Evolutionary conservation across 257 asterid genomes (phyloP).

Genomic region (Solanum appendiculatum): DNA sequence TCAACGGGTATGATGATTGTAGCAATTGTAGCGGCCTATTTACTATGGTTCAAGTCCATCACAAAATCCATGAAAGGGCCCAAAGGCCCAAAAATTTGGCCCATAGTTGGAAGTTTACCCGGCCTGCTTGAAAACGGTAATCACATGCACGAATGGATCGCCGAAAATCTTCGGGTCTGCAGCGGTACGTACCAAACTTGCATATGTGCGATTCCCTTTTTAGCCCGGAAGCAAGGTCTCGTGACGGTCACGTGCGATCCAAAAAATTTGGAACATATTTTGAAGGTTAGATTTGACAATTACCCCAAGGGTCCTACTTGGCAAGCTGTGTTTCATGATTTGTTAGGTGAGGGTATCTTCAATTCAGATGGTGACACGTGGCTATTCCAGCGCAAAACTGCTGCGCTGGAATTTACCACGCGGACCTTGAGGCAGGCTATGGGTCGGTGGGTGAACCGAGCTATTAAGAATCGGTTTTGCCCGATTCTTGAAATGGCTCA

Average conservation of each 20-base stretch:
- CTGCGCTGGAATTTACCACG: constrained; percentile 56
- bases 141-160: constrained; percentile 57
- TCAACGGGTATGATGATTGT: constrained; percentile 23
- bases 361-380: constrained; percentile 66
- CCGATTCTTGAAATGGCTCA: constrained; percentile 41
- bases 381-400: constrained; percentile 58
- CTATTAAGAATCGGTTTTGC: constrained; percentile 38
- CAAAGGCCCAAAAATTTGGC: constrained; percentile 47
- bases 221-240: constrained; percentile 50
- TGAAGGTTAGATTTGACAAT: constrained; percentile 45
- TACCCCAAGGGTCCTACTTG: constrained; percentile 64
- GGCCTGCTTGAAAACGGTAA: constrained; percentile 31
- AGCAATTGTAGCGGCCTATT: constrained; percentile 25
- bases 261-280: constrained; percentile 46
- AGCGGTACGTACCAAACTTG: constrained; percentile 60
- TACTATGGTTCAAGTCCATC: constrained; percentile 39
- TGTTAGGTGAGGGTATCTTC: constrained; percentile 47
- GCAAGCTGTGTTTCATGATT: constrained; percentile 63
- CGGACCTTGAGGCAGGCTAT: constrained; percentile 53
- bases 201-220: constrained; percentile 32
- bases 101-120: constrained; percentile 48
- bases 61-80: constrained; percentile 24
- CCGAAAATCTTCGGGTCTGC: constrained; percentile 41
- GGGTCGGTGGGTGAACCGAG: constrained; percentile 62
- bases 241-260: constrained; percentile 70